Conservation (phyloP, 2,329 filamentous ascomycete species). For the Aspergillus sp. region DNA sequence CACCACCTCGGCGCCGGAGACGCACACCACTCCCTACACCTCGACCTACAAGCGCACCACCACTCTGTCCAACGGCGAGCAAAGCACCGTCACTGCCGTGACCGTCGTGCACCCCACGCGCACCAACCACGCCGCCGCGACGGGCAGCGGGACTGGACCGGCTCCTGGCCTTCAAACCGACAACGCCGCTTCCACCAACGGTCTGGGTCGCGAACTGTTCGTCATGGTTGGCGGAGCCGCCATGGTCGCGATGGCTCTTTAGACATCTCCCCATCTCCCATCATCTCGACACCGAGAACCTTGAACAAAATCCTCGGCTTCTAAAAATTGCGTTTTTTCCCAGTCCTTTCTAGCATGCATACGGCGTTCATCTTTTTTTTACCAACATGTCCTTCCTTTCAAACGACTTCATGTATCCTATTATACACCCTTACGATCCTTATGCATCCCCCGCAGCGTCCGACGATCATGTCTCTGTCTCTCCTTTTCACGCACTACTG, state of each 20-base stretch:
- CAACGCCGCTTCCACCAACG: conserved; percentile 29
- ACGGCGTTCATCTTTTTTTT: background rate
- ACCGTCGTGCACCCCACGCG: conserved; percentile 42
- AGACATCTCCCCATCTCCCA: conserved; percentile 2
- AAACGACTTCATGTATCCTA: background rate
- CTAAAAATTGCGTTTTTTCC: background rate
- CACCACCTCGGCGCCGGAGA: conserved; percentile 17
- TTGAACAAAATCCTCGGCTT: background rate
- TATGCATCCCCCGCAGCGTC: background rate
- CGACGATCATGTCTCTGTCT: background rate
- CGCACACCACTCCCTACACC: conserved; percentile 32
- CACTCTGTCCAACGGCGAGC: conserved; percentile 42
- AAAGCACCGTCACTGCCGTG: conserved; percentile 46
- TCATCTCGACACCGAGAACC: no score
- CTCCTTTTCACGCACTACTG: no score
- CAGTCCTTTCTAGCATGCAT: background rate
- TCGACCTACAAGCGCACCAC: conserved; percentile 43
- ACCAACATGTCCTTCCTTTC: background rate
- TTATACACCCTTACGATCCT: background rate
- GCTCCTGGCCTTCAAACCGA: conserved; percentile 43
- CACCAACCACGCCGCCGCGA: conserved; percentile 24
- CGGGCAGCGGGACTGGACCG: conserved; percentile 22
- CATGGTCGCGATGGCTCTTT: conserved; percentile 40
- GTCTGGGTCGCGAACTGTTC: conserved; percentile 34
- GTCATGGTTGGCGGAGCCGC: conserved; percentile 44